A percentile compares a stretch with the other conserved stretches of the same genome.
These are phyloP conservation scores for Oryza longistaminata DNA, from an alignment of 176 grass and related monocot species.

Conservation along the genomic window DNA sequence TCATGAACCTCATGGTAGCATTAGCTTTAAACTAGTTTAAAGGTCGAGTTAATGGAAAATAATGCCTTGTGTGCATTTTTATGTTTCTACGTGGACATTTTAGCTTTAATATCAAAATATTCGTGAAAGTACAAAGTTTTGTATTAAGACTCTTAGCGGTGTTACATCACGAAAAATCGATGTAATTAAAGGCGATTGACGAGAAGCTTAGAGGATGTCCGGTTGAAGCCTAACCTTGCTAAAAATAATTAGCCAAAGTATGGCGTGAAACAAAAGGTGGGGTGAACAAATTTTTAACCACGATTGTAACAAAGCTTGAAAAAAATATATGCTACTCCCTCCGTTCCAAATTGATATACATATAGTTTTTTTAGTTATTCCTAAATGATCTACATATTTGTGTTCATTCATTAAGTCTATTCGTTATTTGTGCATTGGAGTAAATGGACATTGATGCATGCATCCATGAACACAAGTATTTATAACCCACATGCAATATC, in stretches of 20 bases:
- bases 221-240: neutral
- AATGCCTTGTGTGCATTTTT: neutral
- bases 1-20: neutral
- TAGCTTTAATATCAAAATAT: neutral
- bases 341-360: too few relatives aligned
- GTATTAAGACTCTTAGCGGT: neutral
- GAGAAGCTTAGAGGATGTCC: neutral
- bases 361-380: too few relatives aligned
- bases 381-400: too few relatives aligned
- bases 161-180: neutral
- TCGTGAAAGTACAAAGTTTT: neutral
- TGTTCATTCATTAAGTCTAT: too few relatives aligned
- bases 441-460: too few relatives aligned
- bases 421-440: too few relatives aligned
- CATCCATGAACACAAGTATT: too few relatives aligned
- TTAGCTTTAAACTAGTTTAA: neutral
- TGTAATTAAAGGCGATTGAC: neutral
- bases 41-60: slow-evolving; percentile 25
- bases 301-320: neutral
- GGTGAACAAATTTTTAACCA: neutral
- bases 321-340: neutral
- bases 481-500: too few relatives aligned
- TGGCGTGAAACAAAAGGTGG: neutral
- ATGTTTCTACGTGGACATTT: neutral
- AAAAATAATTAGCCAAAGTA: neutral